Conservation (phyloP, 768 basidiomycete species). For the Mycena rosella region DNA sequence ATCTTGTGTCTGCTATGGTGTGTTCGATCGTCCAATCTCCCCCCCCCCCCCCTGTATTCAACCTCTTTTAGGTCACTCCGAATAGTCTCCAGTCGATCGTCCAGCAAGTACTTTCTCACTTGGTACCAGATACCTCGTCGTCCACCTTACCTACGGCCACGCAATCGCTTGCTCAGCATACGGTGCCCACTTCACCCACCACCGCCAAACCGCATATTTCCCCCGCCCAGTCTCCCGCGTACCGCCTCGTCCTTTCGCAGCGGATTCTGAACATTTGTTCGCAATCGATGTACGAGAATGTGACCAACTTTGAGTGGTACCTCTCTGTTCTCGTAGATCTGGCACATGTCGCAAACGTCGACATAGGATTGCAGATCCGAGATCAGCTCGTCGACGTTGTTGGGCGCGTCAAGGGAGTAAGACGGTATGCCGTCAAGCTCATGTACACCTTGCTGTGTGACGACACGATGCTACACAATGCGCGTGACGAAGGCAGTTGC, state of each 20-base stretch:
- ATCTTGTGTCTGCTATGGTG: constrained; percentile 95
- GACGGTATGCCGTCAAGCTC: constrained; percentile 85
- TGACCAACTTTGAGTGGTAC: constrained; percentile 98
- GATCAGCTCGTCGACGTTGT: constrained; percentile 91
- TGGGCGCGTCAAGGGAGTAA: constrained; percentile 80
- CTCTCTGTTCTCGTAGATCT: constrained; percentile 94
- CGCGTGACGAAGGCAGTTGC: constrained; percentile 78
- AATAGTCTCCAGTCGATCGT: constrained; percentile 91
- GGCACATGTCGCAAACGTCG: constrained; percentile 86
- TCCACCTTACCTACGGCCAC: constrained; percentile 69
- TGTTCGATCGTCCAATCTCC: constrained; percentile 7
- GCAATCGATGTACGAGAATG: constrained; percentile 84
- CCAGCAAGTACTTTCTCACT: constrained; percentile 89
- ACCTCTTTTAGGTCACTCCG: constrained; percentile 74
- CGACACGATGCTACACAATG: constrained; percentile 76
- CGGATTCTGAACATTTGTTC: constrained; percentile 91
- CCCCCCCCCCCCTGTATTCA: constrained; percentile 8
- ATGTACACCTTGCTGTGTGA: constrained; percentile 88
- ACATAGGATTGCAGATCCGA: constrained; percentile 82
- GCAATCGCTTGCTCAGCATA: constrained; percentile 64
- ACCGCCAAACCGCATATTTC: constrained; percentile 52
- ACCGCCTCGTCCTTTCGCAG: constrained; percentile 86
- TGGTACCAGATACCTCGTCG: constrained; percentile 71
- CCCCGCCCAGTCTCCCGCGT: constrained; percentile 83
- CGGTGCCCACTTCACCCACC: constrained; percentile 50